Percentiles rank a stretch among this genome's conserved stretches.
phyloP scores from a whole-genome alignment of 164 flowering plant species.

The Hamamelis virginiana region DNA sequence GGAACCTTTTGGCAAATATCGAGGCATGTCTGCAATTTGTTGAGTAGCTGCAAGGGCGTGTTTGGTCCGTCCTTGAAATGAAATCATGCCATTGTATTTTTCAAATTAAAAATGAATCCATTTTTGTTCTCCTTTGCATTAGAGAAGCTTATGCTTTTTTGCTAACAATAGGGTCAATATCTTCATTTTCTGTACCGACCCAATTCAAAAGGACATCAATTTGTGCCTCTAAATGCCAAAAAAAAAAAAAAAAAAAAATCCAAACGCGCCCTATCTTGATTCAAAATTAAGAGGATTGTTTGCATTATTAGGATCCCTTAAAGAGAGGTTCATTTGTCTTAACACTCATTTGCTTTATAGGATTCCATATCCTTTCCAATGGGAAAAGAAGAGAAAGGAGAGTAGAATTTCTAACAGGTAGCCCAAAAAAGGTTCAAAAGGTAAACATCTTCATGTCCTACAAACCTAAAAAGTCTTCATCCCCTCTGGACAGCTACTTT shows the following conservation, averaged over 20 bases:
- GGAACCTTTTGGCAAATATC: neutral
- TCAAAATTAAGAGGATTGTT: neutral
- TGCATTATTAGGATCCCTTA: slow-evolving; percentile 7
- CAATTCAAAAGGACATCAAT: too few species aligned
- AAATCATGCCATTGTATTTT: too few species aligned
- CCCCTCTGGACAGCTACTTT: too few species aligned
- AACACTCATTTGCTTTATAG: slow-evolving; percentile 19
- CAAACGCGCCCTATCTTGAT: neutral
- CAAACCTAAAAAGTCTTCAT: neutral
- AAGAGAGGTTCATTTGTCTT: slow-evolving; percentile 15
- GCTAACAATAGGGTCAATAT: too few species aligned
- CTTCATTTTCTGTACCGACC: too few species aligned
- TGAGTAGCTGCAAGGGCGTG: neutral
- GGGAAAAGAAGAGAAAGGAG: slow-evolving; percentile 15
- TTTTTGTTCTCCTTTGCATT: too few species aligned
- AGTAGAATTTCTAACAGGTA: neutral
- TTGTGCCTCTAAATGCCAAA: too few species aligned
- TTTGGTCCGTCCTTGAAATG: too few species aligned
- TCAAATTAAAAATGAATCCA: too few species aligned
- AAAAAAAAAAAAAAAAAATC: too few species aligned
- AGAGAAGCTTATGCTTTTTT: too few species aligned
- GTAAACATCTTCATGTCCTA: neutral
- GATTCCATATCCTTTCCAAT: slow-evolving; percentile 20
- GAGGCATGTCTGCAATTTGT: neutral
- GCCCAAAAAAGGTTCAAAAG: slow-evolving; percentile 8